phyloP scores from a whole-genome alignment of 352 stramenopile species.

The Phytophthora capsici region DNA sequence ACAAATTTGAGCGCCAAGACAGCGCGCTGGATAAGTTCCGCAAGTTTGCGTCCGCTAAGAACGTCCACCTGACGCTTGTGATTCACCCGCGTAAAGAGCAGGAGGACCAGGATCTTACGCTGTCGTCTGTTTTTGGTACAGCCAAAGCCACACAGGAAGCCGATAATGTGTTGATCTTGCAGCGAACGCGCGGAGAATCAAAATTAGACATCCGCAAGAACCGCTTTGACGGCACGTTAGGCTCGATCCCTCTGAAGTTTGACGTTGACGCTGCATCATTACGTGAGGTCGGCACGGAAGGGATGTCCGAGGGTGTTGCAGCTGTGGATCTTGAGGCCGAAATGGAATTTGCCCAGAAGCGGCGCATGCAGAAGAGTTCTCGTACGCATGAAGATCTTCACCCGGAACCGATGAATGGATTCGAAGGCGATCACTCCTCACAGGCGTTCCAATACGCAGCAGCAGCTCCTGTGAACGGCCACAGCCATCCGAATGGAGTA shows the following conservation, averaged over 20 bases:
- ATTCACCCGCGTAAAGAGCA: conserved; percentile 99
- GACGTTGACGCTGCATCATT: conserved; percentile 71
- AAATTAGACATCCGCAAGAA: conserved; percentile 98
- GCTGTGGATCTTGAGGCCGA: conserved; percentile 78
- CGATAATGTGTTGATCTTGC: conserved; percentile 99
- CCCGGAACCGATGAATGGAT: conserved; percentile 11
- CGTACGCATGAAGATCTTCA: conserved; percentile 20
- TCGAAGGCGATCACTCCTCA: conserved; percentile 7
- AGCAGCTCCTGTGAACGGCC: conserved; percentile 20
- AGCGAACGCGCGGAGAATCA: conserved; percentile 89
- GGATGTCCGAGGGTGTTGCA: conserved; percentile 75
- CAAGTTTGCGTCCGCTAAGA: conserved; percentile 97
- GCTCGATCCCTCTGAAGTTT: conserved; percentile 88
- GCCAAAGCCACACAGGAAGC: conserved; percentile 99
- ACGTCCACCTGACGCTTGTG: conserved; percentile 98
- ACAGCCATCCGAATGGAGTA: conserved; percentile 21
- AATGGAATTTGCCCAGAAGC: conserved; percentile 79
- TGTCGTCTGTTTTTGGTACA: conserved; percentile 97
- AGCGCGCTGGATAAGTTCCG: conserved; percentile 96
- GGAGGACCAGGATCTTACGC: conserved; percentile 91
- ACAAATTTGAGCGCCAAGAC: conserved; percentile 93
- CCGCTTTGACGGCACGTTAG: conserved; percentile 92
- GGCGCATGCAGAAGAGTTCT: conserved; percentile 44
- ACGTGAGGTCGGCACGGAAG: conserved; percentile 66
- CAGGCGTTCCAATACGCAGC: conserved; percentile 35